Evolutionary conservation across 148 eudicot species (phyloP), one percentile per base, ranked within the genome.

Genomic region (Drosera capensis): DNA sequence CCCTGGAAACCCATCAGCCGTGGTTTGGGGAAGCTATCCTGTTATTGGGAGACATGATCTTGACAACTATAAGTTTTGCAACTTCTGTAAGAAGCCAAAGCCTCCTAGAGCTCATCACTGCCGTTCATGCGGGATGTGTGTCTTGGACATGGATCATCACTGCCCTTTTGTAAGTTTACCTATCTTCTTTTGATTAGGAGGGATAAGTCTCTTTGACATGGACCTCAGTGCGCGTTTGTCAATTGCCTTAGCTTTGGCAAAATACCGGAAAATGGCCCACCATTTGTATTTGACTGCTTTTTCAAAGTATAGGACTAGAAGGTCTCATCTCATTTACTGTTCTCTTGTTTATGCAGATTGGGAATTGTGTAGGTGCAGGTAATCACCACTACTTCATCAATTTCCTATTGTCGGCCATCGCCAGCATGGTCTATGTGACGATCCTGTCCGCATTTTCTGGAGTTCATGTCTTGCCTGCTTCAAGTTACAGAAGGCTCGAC

Each of bases 61-160:
- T 52, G 73, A 66, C 55, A 74, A 80, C 52, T 73, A 75, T 55
- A 80, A 80, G 36, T 88, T 74, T 61, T 88, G 97, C 48, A 71
- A 60, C 45, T 64, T 68, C 63, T 88, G 97, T 59, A 79, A 73
- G 13, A 78, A 71, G 73, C 97, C 97, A 36, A 88, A 88, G 71
- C 70, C 99, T 3, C 78, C 95, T 14, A 71, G 81, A 61, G 49
- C 88, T 16, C 99, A 90, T 71, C 99, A 90, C 51, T 90, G 99
- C 75, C 74, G 93, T 39, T 73, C 99, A 17, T 90, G 99, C 52
- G 73, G 87, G 56, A 67, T 52, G 61, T 90, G 99, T 50, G 67
- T 84, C 38, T 45, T 84, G 63, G 93, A 90, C 69, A 90, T 90
- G 99, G 99, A 90, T 78, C 99, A 90, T 68, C 99, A 90, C 50